Evolutionary conservation across 805 yeast genomes (phyloP), one percentile per base, ranked within the genome.

Genomic region (Millerozyma miso): DNA sequence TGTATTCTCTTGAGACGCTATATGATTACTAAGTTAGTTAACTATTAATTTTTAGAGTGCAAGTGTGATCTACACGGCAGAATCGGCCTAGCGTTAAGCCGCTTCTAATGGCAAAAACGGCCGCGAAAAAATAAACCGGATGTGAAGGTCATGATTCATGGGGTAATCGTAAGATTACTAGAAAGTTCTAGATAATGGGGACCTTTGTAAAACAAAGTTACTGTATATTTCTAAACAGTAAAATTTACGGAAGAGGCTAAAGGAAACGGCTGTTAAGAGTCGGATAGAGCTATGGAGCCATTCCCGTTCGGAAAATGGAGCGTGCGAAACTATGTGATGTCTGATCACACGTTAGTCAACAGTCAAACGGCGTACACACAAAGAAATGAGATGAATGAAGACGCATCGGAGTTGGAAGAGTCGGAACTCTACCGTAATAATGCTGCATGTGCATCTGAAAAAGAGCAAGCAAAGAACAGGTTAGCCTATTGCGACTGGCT

Each of bases 401-500:
- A 23, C 29, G 29, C 29, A 23, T 10, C 29, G 10, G 29, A 7
- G 29, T 10, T 7, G 29, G 29, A 10, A 23, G 10, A 23, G 29
- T 10, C 29, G 29, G 29, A 23, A 23, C 29, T 7, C 29, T 7
- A 23, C 10, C 29, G 29, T 6, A 23, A 23, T 10, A 23, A 23
- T 23, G 29, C 10, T 23, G n/a, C n/a, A n/a, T n/a, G n/a, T n/a
- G n/a, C n/a, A n/a, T n/a, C n/a, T n/a, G n/a, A n/a, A n/a, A n/a
- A n/a, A n/a, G n/a, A n/a, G n/a, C n/a, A n/a, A n/a, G n/a, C n/a
- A n/a, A n/a, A n/a, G n/a, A n/a, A n/a, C n/a, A n/a, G n/a, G n/a
- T 32, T 15, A 53, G 31, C 54, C 59, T 29, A 65, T 63, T 3
- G 69, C 69, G 15, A 64, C 67, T 29, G 67, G 66, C 42, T 65